Percentiles rank a stretch among this genome's conserved stretches.
Conservation (phyloP, 1,284 basidiomycete species). For the Sporisorium reilianum region DNA sequence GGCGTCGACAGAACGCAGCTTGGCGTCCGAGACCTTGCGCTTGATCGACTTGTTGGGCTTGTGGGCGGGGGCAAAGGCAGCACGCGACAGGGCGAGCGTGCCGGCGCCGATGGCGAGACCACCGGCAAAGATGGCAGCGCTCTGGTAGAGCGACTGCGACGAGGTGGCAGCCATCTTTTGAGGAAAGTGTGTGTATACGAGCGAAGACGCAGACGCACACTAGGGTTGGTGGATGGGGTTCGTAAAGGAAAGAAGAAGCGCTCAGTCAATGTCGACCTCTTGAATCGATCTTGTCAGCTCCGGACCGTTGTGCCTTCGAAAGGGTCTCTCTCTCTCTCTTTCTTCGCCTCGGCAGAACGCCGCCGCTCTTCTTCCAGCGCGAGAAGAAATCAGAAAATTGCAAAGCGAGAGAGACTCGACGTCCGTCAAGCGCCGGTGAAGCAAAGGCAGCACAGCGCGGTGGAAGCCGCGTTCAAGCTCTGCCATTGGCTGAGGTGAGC, state of each 20-base stretch:
- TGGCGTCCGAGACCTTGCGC: constrained; percentile 55
- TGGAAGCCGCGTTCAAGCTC: neutral
- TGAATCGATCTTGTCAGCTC: neutral
- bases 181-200: constrained; percentile 5
- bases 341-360: neutral
- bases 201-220: constrained; percentile 9
- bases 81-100: constrained; percentile 58
- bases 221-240: constrained; percentile 18
- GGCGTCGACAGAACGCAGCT: constrained; percentile 23
- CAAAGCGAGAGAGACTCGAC: neutral
- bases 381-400: constrained; percentile 3
- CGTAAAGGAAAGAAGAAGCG: neutral
- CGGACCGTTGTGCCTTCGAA: neutral
- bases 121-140: constrained; percentile 64
- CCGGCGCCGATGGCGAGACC: constrained; percentile 65
- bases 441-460: neutral
- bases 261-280: neutral
- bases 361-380: constrained; percentile 10
- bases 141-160: constrained; percentile 55
- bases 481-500: constrained; percentile 7
- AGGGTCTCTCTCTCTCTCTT: neutral
- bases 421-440: neutral
- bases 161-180: constrained; percentile 46
- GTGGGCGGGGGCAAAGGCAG: constrained; percentile 57
- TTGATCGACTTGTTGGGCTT: constrained; percentile 59